These are phyloP conservation scores for Kazachstania sp. DNA, from an alignment of 1,139 yeast species.

Conservation along the genomic window DNA sequence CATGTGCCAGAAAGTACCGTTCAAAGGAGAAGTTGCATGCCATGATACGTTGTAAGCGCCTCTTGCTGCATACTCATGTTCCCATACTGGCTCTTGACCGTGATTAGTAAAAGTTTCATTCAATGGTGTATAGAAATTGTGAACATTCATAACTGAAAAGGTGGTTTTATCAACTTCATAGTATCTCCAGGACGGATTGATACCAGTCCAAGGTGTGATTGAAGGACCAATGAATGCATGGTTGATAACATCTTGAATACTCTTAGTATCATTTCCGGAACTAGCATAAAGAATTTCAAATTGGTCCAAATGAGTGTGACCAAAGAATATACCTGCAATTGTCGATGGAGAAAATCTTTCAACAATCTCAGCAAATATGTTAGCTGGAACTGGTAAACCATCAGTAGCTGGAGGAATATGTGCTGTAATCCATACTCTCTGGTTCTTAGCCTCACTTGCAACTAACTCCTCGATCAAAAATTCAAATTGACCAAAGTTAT, in stretches of 20 bases:
- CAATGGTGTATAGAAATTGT: neutral
- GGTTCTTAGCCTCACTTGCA: constrained; percentile 2
- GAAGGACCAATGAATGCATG: neutral
- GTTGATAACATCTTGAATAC: neutral
- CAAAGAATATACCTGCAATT: constrained; percentile 1
- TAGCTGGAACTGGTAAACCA: neutral
- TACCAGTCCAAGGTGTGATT: neutral
- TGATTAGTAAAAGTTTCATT: neutral
- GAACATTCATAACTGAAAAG: constrained; percentile 1
- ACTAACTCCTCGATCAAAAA: neutral
- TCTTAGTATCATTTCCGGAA: neutral
- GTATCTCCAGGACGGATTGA: constrained; percentile 2
- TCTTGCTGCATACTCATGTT: neutral
- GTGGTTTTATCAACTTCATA: constrained; percentile 1
- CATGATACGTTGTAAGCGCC: neutral
- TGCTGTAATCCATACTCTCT: constrained; percentile 1
- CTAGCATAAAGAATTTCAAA: neutral
- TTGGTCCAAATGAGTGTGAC: constrained; percentile 1
- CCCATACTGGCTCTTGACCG: neutral
- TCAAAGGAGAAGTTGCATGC: neutral
- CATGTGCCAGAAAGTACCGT: constrained; percentile 1
- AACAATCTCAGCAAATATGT: neutral
- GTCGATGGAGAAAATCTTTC: constrained; percentile 1
- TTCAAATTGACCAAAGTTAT: constrained; percentile 1
- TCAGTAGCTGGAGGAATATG: constrained; percentile 1